Evolutionary conservation across 2,329 filamentous ascomycete genomes (phyloP), one percentile per base, ranked within the genome.

Genomic region (Clarireedia monteithiana): DNA sequence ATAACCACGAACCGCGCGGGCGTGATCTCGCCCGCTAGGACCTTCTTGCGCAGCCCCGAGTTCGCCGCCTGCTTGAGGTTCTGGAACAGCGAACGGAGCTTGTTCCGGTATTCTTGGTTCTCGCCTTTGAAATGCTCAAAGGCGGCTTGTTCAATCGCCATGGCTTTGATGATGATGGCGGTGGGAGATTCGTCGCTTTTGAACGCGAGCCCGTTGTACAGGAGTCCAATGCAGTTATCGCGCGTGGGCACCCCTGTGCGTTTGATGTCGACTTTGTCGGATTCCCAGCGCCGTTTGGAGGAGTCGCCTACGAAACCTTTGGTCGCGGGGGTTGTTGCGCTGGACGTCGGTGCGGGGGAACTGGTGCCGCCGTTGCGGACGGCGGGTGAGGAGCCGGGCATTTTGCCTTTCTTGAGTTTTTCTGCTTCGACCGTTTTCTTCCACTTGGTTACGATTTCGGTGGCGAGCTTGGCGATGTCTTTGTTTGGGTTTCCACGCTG

Each of bases 61-160:
- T 97, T 97, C 61, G 84, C 86, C 74, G 89, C 91, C 76, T 89
- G 90, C 78, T 96, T 97, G 64, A 99, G 82, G 69, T 97, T 97
- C 70, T 91, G 84, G 74, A 90, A 97, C 23, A 99, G 83, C 20
- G 90, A 95, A 63, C 92, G 88, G 66, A 97, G 86, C 77, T 96
- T 96, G 63, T 79, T 80, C 69, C 87, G 86, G 79, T 99, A 99
- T 50, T 85, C 82, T 48, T 83, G 74, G 15, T 78, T 85, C 66
- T 91, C 86, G 54, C 85, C 84, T 56, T 86, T 85, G 70, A 84
- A 86, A 30, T 79, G 74, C 56, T 77, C 79, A 73, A 79, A 91
- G 5, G 88, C 88, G 6, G 91, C 89, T 39, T 80, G 71, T 75
- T 99, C 94, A 44, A 96, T 84, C 70, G 95, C 90, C 60, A 95